Evolutionary conservation across 2,329 filamentous ascomycete genomes (phyloP), one percentile per base, ranked within the genome.

Genomic region (Venturia asperata): DNA sequence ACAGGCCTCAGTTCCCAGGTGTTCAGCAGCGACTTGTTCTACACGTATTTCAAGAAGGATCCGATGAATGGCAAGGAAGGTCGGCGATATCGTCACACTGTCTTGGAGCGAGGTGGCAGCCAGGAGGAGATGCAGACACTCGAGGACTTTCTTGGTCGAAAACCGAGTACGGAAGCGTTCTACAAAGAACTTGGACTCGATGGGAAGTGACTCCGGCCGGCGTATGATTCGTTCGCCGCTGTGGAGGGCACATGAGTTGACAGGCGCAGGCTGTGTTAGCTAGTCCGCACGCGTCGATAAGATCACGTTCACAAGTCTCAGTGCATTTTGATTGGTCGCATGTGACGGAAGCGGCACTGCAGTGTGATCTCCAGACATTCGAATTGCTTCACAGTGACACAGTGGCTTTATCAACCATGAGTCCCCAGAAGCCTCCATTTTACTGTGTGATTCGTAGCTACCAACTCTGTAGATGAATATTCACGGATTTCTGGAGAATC

Each of bases 1-100:
- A n/a, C 6, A 64, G 24, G 41, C 19, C 41, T 37, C 66, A 77
- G 84, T 68, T 91, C 87, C 0, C 84, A 91, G 74, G 91, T 94
- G 21, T 94, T 92, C 77, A 90, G 87, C 27, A 84, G 88, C 34
- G 90, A 95, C 76, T 93, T 95, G 89, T 95, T 93, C 80, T 86
- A 90, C 77, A 83, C 83, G 0, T 87, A 89, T 60, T 94, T 94
- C 78, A 87, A 88, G 78, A 80, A 84, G 70, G 81, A 92, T 73
- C 90, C 90, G 0, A 92, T 93, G 89, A 84, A 92, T 74, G 82
- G 81, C 41, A 83, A 83, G 69, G 85, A 91, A 73, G 90, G 90
- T 1, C 81, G 90, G 17, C 78, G 89, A 66, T 94, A 93, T 77
- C 82, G 90, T 64, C 87, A 91, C 75, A 89, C 85, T 0, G 89